Percentiles rank a stretch among this genome's conserved stretches.
These are phyloP conservation scores for Ascoidea rubescens DNA, from an alignment of 805 yeast genomes.

Conservation along the genomic window DNA sequence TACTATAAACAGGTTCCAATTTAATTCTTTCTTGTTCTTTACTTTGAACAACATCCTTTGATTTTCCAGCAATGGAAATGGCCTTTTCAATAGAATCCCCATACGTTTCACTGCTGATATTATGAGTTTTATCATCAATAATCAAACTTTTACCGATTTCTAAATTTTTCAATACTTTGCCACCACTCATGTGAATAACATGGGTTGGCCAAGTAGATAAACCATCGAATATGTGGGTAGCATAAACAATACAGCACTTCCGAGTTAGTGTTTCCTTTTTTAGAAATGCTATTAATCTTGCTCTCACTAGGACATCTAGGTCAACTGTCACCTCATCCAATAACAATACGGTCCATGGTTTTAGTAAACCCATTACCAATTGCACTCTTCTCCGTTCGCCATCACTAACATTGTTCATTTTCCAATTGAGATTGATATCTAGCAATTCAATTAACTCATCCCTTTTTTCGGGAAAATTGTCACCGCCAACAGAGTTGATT, in stretches of 20 bases:
- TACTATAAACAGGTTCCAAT: conserved; percentile 30
- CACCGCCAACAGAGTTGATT: conserved; percentile 75
- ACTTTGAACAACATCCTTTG: conserved; percentile 4
- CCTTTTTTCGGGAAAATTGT: conserved; percentile 58
- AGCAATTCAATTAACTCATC: conserved; percentile 61
- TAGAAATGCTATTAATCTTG: conserved; percentile 56
- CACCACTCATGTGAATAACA: conserved; percentile 64
- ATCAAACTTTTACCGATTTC: background rate
- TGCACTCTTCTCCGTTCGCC: conserved; percentile 95
- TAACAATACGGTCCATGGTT: conserved; percentile 81
- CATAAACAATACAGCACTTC: conserved; percentile 70
- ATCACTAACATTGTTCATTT: conserved; percentile 84
- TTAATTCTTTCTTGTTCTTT: conserved; percentile 14
- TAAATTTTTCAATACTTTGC: conserved; percentile 24
- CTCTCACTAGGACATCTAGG: conserved; percentile 82
- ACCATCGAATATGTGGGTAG: conserved; percentile 96
- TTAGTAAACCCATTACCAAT: conserved; percentile 79
- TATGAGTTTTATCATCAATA: background rate
- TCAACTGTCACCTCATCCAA: conserved; percentile 96
- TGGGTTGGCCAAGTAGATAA: conserved; percentile 80
- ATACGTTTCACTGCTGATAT: conserved; percentile 3
- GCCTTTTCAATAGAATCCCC: conserved; percentile 15
- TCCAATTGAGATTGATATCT: conserved; percentile 82
- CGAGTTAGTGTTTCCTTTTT: conserved; percentile 59
- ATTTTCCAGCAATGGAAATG: conserved; percentile 8